Evolutionary conservation across 2,329 filamentous ascomycete species (phyloP), one percentile per base, ranked within the genome.

Genomic region (Hypomyces rosellus): DNA sequence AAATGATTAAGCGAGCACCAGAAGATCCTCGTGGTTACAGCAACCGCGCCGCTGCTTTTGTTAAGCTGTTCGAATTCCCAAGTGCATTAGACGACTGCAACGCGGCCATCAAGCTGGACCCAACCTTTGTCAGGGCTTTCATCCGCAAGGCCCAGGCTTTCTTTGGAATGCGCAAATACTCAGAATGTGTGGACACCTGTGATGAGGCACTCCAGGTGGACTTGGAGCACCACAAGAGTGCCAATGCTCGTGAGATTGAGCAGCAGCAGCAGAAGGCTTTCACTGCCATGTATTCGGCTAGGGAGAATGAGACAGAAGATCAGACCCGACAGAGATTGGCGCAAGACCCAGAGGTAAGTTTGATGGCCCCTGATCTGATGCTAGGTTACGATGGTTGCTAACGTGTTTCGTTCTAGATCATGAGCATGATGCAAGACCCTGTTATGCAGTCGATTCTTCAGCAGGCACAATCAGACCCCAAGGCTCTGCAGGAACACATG

Each of bases 151-250:
- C 91, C 0, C 91, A 97, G 73, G 89, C 90, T 39, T 89, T 92
- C 69, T 90, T 93, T 60, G 90, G 90, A 61, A 99, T 99, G 93
- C 89, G 93, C 69, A 92, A 99, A 71, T 97, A 96, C 77, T 96
- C 86, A 69, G 92, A 91, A 69, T 95, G 88, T 65, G 76, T 97
- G 52, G 93, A 99, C 65, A 87, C 86, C 7, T 96, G 91, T 73
- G 82, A 82, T 37, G 88, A 90, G 65, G 93, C 95, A 1, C 75
- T 78, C 8, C 78, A 83, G 60, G 80, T 95, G 53, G 93, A 99
- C 68, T 78, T 77, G 52, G 81, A 83, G 59, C 69, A 78, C 63
- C 74, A 82, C 70, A 74, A 72, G 50, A 84, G 86, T 53, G 89
- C 89, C 65, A 93, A 96, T 66, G 77, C 86, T 1, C 82, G 89